Conservation (phyloP, 192 early-diverging fungal genomes). For the Coemansia sp. region DNA sequence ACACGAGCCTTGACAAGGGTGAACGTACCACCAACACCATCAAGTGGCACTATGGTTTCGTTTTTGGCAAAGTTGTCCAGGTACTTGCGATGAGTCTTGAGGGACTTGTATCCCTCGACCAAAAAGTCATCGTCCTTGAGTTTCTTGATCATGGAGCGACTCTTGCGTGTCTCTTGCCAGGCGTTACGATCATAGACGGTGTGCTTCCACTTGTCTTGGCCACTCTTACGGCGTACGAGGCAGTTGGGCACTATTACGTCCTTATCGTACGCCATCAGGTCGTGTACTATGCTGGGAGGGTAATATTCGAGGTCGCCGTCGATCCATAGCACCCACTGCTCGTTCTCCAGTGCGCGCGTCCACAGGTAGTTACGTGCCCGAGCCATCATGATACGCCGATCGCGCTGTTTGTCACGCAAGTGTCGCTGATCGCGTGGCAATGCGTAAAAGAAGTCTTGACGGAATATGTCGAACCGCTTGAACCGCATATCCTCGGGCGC, state of each 20-base stretch:
- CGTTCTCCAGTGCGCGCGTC: slow-evolving; percentile 60
- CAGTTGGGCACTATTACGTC: slow-evolving; percentile 73
- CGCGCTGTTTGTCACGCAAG: slow-evolving; percentile 59
- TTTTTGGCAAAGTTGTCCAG: slow-evolving; percentile 48
- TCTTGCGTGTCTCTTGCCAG: slow-evolving; percentile 67
- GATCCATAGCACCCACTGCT: slow-evolving; percentile 76
- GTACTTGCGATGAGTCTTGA: slow-evolving; percentile 49
- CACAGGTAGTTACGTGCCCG: slow-evolving; percentile 66
- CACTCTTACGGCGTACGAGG: slow-evolving; percentile 41
- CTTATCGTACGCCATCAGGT: slow-evolving; percentile 66
- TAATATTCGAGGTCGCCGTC: slow-evolving; percentile 74
- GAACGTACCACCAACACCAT: slow-evolving; percentile 72
- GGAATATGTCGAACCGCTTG: slow-evolving; percentile 61
- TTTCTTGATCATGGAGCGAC: slow-evolving; percentile 49
- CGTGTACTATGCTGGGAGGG: slow-evolving; percentile 60
- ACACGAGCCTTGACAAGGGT: slow-evolving; percentile 66
- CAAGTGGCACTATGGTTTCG: slow-evolving; percentile 59
- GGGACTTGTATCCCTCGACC: slow-evolving; percentile 52
- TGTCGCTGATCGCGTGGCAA: slow-evolving; percentile 62
- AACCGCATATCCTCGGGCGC: slow-evolving; percentile 57
- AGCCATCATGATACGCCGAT: slow-evolving; percentile 65
- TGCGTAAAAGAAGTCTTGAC: slow-evolving; percentile 60
- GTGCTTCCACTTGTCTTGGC: slow-evolving; percentile 57
- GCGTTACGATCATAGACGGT: slow-evolving; percentile 70
- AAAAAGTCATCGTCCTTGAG: slow-evolving; percentile 45